These are phyloP conservation scores for Davidsoniella eucalypti DNA, from an alignment of 2,329 filamentous ascomycete species.

Conservation along the genomic window DNA sequence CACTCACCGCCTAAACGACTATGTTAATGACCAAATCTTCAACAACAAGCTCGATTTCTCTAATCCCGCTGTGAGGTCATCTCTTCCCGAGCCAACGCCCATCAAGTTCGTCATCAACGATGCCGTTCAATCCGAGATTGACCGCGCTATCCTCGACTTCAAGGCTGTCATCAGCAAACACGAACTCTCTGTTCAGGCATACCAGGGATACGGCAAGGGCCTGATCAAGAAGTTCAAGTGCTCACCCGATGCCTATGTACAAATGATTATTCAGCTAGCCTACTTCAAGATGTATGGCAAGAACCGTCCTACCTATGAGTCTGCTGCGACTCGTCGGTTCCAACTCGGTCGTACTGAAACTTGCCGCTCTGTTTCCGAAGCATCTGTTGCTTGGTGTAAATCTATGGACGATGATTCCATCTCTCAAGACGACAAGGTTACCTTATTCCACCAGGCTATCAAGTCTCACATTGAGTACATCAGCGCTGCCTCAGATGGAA, in stretches of 20 bases:
- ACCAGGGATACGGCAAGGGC: constrained; percentile 94
- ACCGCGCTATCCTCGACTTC: constrained; percentile 65
- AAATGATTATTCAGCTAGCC: constrained; percentile 96
- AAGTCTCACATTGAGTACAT: constrained; percentile 83
- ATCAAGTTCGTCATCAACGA: constrained; percentile 65
- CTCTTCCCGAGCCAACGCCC: constrained; percentile 63
- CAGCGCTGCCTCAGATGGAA: constrained; percentile 70
- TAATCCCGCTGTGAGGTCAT: constrained; percentile 58
- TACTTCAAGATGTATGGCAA: constrained; percentile 99
- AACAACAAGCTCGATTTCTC: constrained; percentile 87
- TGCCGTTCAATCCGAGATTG: constrained; percentile 61
- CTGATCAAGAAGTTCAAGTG: constrained; percentile 99
- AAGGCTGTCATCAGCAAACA: constrained; percentile 66
- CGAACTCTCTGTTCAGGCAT: constrained; percentile 84
- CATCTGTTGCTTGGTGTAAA: constrained; percentile 77
- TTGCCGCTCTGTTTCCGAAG: constrained; percentile 80
- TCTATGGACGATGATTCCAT: constrained; percentile 59
- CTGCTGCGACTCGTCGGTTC: constrained; percentile 85
- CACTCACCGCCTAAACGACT: constrained; percentile 92
- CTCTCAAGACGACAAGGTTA: constrained; percentile 47
- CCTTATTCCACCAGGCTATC: constrained; percentile 68
- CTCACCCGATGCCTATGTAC: constrained; percentile 91
- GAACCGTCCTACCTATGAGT: constrained; percentile 95
- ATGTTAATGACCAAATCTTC: constrained; percentile 80
- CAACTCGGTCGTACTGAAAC: constrained; percentile 94